phyloP scores from a whole-genome alignment of 2,329 filamentous ascomycete species.

The Fusarium kyushuense region DNA sequence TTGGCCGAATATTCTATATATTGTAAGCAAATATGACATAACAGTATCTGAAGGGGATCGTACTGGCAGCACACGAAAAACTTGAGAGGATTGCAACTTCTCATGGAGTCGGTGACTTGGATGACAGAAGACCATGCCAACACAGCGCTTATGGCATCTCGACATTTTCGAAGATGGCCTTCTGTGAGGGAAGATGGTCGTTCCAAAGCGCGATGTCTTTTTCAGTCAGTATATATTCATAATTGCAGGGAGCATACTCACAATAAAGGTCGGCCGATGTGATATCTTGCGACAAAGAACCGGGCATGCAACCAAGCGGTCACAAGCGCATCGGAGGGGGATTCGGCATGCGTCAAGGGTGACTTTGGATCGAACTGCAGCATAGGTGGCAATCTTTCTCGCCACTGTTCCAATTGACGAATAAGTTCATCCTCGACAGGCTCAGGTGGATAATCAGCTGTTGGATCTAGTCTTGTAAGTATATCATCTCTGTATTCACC shows the following conservation, averaged over 20 bases:
- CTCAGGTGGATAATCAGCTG: constrained; percentile 27
- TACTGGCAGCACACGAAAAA: constrained; percentile 39
- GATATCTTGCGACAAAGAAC: constrained; percentile 36
- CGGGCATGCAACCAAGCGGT: constrained; percentile 35
- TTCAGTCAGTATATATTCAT: not conserved
- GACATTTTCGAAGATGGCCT: constrained; percentile 35
- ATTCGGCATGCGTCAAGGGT: constrained; percentile 16
- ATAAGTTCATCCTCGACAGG: constrained; percentile 38
- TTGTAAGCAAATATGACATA: fast-evolving
- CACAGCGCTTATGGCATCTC: constrained; percentile 22
- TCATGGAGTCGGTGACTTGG: constrained; percentile 29
- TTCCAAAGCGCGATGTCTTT: constrained; percentile 26
- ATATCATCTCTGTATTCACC: fast-evolving
- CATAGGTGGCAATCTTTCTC: constrained; percentile 19
- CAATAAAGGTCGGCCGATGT: constrained; percentile 33
- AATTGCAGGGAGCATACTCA: not conserved
- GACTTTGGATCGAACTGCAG: constrained; percentile 30
- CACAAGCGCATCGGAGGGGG: constrained; percentile 18
- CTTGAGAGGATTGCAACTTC: constrained; percentile 33
- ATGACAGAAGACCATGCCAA: constrained; percentile 21
- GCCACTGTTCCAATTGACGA: constrained; percentile 32
- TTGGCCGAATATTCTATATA: constrained; percentile 23
- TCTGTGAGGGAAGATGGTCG: constrained; percentile 22
- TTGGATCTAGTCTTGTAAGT: not conserved
- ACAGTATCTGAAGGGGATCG: fast-evolving